Conservation (phyloP, 306 rosid genomes). For the Trichosanthes cucumerina region DNA sequence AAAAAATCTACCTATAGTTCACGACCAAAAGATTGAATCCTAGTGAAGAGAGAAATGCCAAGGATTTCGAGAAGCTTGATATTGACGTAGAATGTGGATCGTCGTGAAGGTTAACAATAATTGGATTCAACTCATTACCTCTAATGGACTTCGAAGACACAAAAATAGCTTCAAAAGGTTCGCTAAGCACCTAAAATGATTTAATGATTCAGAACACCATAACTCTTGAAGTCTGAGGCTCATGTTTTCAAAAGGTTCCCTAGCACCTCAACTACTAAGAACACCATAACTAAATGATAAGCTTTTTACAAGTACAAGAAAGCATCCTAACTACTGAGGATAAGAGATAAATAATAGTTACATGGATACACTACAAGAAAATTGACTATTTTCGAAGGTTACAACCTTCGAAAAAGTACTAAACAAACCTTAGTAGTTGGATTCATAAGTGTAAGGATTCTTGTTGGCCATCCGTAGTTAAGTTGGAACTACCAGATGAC, state of each 20-base stretch:
- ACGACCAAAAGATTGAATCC: constrained; percentile 72
- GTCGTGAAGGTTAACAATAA: constrained; percentile 72
- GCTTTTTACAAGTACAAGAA: background rate
- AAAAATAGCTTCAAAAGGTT: constrained; percentile 71
- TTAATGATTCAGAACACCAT: no score
- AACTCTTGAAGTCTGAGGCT: no score
- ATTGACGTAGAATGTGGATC: constrained; percentile 60
- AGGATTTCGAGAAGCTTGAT: constrained; percentile 67
- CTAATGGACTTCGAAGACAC: constrained; percentile 50
- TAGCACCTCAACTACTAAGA: no score
- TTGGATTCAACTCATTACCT: constrained; percentile 44
- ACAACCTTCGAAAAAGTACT: no score
- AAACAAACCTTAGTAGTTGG: no score
- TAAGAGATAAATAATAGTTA: background rate
- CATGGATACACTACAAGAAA: no score
- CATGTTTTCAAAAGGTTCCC: no score
- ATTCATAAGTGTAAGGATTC: no score
- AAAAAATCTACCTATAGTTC: constrained; percentile 52
- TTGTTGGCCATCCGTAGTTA: no score
- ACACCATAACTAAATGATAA: no score
- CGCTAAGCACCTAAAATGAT: constrained; percentile 52
- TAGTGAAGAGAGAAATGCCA: constrained; percentile 65
- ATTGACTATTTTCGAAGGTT: no score
- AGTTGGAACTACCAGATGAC: no score
- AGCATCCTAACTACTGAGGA: background rate